Base-by-base conservation (phyloP, 2,329 filamentous ascomycete species). In the Claviceps sp. region DNA sequence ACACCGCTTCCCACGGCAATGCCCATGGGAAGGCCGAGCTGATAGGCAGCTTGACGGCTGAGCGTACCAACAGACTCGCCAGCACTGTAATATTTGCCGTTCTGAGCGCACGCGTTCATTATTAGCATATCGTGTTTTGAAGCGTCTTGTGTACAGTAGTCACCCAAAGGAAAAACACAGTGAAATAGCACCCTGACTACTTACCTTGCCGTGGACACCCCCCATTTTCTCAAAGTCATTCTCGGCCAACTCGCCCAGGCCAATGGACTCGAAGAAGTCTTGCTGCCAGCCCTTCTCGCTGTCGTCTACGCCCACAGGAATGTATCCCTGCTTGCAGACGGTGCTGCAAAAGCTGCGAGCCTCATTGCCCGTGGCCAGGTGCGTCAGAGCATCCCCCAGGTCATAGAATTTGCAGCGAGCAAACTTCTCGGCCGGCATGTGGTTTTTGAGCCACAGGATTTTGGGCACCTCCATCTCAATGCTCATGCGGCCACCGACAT, bases 391-490 rank as follows among this genome's bases (percentile, higher is more conserved):
- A 69, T 98, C 93, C 0, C 84, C 84, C 62, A 98, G 71, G 64
- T 98, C 93, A 68, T 95, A 98, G 65, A 98, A 98, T 69, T 95
- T 96, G 81, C 90, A 96, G 56, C 85, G 82, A 52, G 84, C 83
- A 62, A 97, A 98, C 16, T 93, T 75, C 61, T 95, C 87, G 52
- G 85, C 77, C 2, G 93, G 86, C 93, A 98, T 97, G 71, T 97
- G 81, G 70, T 95, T 95, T 78, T 97, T 97, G 64, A 98, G 77
- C 93, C 93, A 98, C 53, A 97, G 76, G 1, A 96, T 88, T 72
- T 98, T 98, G 57, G 93, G 93, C 52, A 98, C 94, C 68, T 98
- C 93, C 93, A 98, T 98, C 74, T 98, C 93, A 58, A 96, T 91
- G 66, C 88, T 95, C 93, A 98, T 98, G 66, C 86, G 91, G 57